Conservation (phyloP, 345 rosid genomes). For the Moringa oleifera region DNA sequence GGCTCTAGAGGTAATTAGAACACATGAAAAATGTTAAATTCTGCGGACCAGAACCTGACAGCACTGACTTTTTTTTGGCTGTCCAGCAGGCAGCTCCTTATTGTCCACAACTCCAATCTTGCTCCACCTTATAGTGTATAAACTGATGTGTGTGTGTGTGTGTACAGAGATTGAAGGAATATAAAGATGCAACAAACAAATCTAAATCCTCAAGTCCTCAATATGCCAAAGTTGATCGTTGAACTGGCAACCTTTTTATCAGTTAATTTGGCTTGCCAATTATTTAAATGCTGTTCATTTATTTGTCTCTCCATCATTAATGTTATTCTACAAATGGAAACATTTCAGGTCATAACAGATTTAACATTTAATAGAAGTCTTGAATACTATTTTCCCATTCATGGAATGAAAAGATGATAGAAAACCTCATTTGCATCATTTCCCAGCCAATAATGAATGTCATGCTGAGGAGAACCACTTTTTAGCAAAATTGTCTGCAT, state of each 20-base stretch:
- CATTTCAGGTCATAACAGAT: no score
- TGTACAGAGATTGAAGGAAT: no score
- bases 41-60: neutral
- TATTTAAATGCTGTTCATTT: neutral
- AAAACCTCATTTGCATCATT: constrained; percentile 56
- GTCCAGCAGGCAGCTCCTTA: neutral
- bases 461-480: constrained; percentile 48
- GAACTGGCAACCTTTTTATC: no score
- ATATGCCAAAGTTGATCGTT: no score
- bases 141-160: neutral
- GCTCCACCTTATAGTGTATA: no score
- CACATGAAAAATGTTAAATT: no score
- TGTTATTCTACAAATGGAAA: neutral
- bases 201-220: no score
- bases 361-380: neutral
- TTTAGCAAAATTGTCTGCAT: constrained; percentile 53
- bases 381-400: constrained; percentile 1
- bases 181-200: no score
- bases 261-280: neutral
- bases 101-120: neutral
- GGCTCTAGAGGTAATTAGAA: neutral
- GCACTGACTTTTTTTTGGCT: neutral
- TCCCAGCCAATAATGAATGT: constrained; percentile 87
- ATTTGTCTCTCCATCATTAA: neutral
- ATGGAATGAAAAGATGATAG: neutral